Conservation (phyloP, 768 basidiomycete species). For the Russula griseocarnosa region DNA sequence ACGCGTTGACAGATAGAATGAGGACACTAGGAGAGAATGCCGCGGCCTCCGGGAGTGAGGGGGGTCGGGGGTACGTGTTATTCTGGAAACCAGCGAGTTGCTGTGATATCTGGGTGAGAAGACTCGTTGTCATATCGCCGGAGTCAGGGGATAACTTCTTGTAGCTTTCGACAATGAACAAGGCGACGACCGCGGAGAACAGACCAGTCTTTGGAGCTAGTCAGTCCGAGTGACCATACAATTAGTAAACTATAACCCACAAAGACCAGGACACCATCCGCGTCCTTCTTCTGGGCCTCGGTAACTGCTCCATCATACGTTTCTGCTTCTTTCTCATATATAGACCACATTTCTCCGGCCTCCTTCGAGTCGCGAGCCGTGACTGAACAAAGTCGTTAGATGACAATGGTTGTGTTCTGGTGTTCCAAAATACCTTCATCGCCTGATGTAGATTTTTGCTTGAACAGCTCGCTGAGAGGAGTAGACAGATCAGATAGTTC, state of each 20-base stretch:
- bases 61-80: not conserved
- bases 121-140: not conserved
- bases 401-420: no score
- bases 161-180: constrained; percentile 28
- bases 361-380: not conserved
- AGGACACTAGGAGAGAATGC: not conserved
- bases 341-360: constrained; percentile 16
- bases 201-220: constrained; percentile 28
- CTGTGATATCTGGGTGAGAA: constrained; percentile 18
- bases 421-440: not conserved
- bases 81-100: constrained; percentile 11
- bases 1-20: constrained; percentile 16
- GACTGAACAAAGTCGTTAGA: not conserved
- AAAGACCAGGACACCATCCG: constrained; percentile 21
- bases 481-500: not conserved
- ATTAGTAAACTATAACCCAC: constrained; percentile 2
- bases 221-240: not conserved
- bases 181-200: constrained; percentile 28
- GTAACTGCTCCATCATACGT: constrained; percentile 5
- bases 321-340: constrained; percentile 7
- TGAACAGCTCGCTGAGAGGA: not conserved
- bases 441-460: not conserved
- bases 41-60: not conserved
- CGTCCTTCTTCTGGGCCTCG: constrained; percentile 14
- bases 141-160: constrained; percentile 24